Evolutionary conservation across 1,139 yeast species (phyloP).

Genomic region (Taphrina flavorubra): DNA sequence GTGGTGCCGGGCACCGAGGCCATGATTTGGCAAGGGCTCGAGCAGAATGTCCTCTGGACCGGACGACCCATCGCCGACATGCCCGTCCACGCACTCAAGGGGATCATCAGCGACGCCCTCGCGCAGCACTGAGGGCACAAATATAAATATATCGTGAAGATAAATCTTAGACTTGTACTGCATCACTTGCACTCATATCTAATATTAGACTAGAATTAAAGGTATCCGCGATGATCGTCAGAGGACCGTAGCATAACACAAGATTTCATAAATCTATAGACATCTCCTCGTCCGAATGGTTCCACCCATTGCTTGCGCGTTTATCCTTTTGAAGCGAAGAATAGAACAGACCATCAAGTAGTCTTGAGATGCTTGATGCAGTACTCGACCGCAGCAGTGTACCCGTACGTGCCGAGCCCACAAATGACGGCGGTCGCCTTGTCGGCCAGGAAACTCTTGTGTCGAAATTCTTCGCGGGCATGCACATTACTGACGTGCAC

Average conservation of each 20-base stretch:
- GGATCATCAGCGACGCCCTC: background rate
- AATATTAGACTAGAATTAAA: no score
- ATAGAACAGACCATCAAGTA: no score
- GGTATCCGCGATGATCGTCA: no score
- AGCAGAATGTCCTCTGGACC: constrained; percentile 79
- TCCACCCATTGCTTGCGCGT: no score
- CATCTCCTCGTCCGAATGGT: no score
- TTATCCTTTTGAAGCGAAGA: no score
- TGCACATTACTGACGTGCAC: constrained; percentile 16
- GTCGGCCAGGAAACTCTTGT: constrained; percentile 3
- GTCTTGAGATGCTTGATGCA: constrained; percentile 13
- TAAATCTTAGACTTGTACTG: no score
- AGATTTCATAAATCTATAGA: no score
- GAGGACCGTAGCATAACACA: no score
- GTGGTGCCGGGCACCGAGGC: constrained; percentile 84
- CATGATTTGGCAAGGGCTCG: constrained; percentile 90
- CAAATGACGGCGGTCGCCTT: constrained; percentile 16
- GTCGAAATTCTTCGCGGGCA: constrained; percentile 9
- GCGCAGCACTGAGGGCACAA: background rate
- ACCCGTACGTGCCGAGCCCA: constrained; percentile 11
- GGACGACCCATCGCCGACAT: constrained; percentile 53
- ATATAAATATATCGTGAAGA: no score
- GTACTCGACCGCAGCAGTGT: constrained; percentile 3
- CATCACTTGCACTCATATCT: no score
- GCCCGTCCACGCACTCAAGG: constrained; percentile 19